Conservation (phyloP, 495 filamentous ascomycete species). For the Penicillium lagena region DNA sequence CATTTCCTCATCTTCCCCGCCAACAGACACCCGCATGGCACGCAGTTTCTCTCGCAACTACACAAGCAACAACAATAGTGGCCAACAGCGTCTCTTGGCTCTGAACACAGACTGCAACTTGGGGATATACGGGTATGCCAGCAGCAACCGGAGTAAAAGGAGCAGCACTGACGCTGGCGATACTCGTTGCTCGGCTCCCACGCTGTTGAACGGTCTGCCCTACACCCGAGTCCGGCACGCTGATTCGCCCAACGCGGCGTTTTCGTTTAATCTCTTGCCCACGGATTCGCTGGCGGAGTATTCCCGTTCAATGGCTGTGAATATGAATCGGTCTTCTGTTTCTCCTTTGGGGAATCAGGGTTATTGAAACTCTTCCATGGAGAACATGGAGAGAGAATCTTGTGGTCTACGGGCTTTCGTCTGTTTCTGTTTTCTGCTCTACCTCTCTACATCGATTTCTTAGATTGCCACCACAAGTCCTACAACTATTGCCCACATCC, state of each 20-base stretch:
- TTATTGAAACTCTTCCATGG: conserved; percentile 3
- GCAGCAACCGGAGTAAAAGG: conserved; percentile 20
- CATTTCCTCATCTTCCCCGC: conserved; percentile 7
- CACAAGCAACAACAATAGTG: conserved; percentile 6
- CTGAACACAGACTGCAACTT: conserved; percentile 15
- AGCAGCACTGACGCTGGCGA: conserved; percentile 8
- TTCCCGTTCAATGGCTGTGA: conserved; percentile 12
- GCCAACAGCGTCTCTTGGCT: conserved; percentile 13
- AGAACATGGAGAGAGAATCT: too few relatives aligned
- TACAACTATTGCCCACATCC: too few relatives aligned
- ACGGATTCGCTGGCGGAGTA: conserved; percentile 15
- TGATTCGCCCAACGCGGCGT: conserved; percentile 6
- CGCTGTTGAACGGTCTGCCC: conserved; percentile 30
- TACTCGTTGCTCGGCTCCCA: conserved; percentile 8
- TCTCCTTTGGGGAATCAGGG: conserved; percentile 21
- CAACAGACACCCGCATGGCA: conserved; percentile 4
- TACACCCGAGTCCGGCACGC: conserved; percentile 27
- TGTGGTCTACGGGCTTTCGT: too few relatives aligned
- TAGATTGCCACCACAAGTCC: too few relatives aligned
- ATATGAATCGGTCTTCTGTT: conserved; percentile 16
- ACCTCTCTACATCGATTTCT: too few relatives aligned
- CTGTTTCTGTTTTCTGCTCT: not conserved
- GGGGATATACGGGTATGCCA: conserved; percentile 31
- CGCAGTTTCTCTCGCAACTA: conserved; percentile 17
- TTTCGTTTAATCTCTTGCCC: conserved; percentile 7